phyloP scores from a whole-genome alignment of 371 early-diverging fungal species.

The Apophysomyces ossiformis region DNA sequence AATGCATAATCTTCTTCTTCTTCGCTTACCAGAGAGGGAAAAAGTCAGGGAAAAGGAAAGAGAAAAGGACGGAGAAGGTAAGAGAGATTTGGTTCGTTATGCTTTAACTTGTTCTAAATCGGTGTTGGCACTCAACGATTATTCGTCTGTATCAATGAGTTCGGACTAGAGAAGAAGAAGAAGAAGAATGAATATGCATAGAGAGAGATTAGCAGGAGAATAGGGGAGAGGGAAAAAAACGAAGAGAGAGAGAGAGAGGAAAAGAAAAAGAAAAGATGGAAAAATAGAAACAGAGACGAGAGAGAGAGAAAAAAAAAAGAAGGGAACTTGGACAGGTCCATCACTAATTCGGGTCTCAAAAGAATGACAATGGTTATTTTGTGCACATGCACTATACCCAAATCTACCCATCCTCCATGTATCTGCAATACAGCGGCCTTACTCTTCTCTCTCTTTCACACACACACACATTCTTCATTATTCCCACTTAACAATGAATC shows the following conservation, averaged over 20 bases:
- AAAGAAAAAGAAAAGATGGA: background rate
- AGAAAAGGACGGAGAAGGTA: too few relatives aligned
- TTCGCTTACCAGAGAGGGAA: too few relatives aligned
- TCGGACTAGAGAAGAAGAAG: too few relatives aligned
- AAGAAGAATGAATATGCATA: too few relatives aligned
- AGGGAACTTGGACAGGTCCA: slow-evolving; percentile 12
- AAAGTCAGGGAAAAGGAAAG: too few relatives aligned
- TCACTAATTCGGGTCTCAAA: slow-evolving; percentile 1
- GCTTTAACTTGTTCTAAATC: too few relatives aligned
- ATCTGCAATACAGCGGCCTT: background rate
- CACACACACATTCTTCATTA: background rate
- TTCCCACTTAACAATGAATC: background rate
- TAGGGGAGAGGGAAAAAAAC: slow-evolving; percentile 13
- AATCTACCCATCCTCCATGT: slow-evolving; percentile 5
- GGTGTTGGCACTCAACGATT: too few relatives aligned
- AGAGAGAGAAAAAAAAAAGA: slow-evolving; percentile 13
- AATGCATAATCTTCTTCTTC: too few relatives aligned
- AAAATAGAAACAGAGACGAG: background rate
- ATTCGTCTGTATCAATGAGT: too few relatives aligned
- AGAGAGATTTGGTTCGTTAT: too few relatives aligned
- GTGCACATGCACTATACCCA: slow-evolving; percentile 10
- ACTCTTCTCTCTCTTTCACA: background rate
- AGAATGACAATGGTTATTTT: slow-evolving; percentile 8
- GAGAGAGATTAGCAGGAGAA: slow-evolving; percentile 3
- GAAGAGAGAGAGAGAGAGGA: slow-evolving; percentile 8